Base-by-base conservation (phyloP, 176 grass and related monocot species). In the Guadua angustifolia region DNA sequence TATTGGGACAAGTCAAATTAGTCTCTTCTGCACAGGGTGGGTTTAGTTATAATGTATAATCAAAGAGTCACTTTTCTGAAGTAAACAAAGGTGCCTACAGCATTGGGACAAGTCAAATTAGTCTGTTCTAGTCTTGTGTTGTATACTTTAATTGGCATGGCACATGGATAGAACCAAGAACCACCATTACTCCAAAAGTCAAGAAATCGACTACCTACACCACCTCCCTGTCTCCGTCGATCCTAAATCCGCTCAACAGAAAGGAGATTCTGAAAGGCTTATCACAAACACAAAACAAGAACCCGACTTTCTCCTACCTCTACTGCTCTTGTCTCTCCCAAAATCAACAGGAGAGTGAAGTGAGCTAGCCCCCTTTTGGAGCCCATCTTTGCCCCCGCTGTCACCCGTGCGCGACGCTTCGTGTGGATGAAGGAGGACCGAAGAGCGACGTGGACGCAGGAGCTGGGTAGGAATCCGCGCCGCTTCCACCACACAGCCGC, bases 161-260 rank as follows among this genome's bases (percentile, higher is more conserved):
- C 35, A 69, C 66, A 19, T 62, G 68, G 80, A 60, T 43, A 72
- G 38, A 22, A 72, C 62, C 42, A 43, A 77, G 52, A 49, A 43
- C 32, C 50, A 77, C 3, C 4, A 19, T 35, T 32, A 4, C 52
- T 52, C 40, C 0, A 60, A 60, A 75, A 26, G 29, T 11, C 50
- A 59, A 51, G 33, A 43, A 44, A 44, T 53, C 0, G n/a, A 56
- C 73, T 14, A 12, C 11, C 65, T 53, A 18, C 62, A 69, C 52
- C 35, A 44, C 38, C 11, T 71, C 65, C 51, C 25, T 35, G 29
- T 29, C 29, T 29, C 40, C 19, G 2, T 62, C 13, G 5, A 12
- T 55, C 67, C 71, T 7, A 70, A 32, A 75, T 51, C 22, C 75
- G 71, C 70, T 70, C n/a, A 62, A 68, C 52, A 79, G 22, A 44